Conservation (phyloP, 306 rosid genomes). For the Acacia acuminata region DNA sequence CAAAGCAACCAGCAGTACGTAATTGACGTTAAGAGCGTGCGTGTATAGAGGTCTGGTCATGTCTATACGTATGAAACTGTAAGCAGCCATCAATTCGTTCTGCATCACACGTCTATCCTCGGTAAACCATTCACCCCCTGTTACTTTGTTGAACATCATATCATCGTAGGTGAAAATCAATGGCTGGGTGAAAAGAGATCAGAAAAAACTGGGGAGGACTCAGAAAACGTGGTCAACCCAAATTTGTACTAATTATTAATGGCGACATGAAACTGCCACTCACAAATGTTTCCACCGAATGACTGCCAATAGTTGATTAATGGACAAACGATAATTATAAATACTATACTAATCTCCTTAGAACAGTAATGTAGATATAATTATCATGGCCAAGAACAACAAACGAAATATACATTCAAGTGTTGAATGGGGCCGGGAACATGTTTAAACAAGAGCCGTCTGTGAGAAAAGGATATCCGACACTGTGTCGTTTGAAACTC, state of each 20-base stretch:
- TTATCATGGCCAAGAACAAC: neutral
- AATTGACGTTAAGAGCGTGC: neutral
- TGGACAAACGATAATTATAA: neutral
- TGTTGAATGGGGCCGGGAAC: conserved; percentile 3
- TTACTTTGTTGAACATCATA: neutral
- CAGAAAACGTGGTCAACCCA: neutral
- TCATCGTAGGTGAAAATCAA: neutral
- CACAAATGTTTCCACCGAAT: neutral
- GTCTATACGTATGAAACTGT: neutral
- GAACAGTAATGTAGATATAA: neutral
- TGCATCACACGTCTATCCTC: neutral
- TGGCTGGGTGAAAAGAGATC: neutral
- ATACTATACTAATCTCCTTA: neutral
- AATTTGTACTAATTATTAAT: neutral
- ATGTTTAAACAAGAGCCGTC: conserved; percentile 36
- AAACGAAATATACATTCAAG: neutral
- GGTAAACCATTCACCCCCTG: neutral
- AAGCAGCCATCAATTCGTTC: neutral
- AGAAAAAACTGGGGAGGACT: neutral
- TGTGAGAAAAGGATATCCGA: conserved; percentile 28
- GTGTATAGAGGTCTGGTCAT: neutral
- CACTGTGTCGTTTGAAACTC: conserved; percentile 26
- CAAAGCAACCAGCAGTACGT: neutral
- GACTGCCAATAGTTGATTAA: neutral
- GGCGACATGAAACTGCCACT: neutral